phyloP scores from a whole-genome alignment of 306 rosid species.

The Heteromeles arbutifolia region DNA sequence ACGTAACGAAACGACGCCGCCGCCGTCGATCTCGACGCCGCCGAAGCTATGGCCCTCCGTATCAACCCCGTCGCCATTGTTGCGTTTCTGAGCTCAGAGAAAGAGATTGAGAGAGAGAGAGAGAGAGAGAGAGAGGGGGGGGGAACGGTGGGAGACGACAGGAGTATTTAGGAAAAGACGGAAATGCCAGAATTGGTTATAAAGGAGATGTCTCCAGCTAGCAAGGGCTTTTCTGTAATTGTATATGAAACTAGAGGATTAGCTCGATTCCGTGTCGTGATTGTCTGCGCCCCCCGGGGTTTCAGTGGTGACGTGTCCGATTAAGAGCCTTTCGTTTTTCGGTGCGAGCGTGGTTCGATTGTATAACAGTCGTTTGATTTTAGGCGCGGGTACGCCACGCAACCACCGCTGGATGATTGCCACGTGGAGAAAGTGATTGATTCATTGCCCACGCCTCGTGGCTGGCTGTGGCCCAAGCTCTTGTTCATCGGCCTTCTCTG shows the following conservation, averaged over 20 bases:
- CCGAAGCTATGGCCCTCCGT: conserved; percentile 35
- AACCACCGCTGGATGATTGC: neutral
- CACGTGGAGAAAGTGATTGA: neutral
- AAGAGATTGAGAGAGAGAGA: neutral
- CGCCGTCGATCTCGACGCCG: conserved; percentile 3
- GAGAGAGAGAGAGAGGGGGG: too few relatives aligned
- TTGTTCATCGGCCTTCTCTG: too few relatives aligned
- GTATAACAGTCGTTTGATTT: conserved; percentile 1
- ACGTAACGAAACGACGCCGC: conserved; percentile 30
- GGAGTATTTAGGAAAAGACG: conserved; percentile 14
- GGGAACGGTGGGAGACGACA: neutral
- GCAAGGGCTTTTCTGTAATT: conserved; percentile 19
- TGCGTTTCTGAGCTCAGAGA: neutral
- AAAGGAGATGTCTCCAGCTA: neutral
- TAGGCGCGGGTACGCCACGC: conserved; percentile 26
- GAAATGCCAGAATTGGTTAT: conserved; percentile 10
- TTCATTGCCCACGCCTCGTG: neutral
- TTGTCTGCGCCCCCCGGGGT: neutral
- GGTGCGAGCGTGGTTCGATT: conserved; percentile 21
- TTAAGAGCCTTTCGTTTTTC: neutral
- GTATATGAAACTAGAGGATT: neutral
- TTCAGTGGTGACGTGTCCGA: conserved; percentile 33
- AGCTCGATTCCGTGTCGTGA: conserved; percentile 10
- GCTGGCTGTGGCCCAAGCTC: neutral
- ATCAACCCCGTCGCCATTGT: conserved; percentile 67